A percentile compares a stretch with the other conserved stretches of the same genome.
Evolutionary conservation across 192 early-diverging fungal species (phyloP).

Genomic region (Entomortierella parvispora): DNA sequence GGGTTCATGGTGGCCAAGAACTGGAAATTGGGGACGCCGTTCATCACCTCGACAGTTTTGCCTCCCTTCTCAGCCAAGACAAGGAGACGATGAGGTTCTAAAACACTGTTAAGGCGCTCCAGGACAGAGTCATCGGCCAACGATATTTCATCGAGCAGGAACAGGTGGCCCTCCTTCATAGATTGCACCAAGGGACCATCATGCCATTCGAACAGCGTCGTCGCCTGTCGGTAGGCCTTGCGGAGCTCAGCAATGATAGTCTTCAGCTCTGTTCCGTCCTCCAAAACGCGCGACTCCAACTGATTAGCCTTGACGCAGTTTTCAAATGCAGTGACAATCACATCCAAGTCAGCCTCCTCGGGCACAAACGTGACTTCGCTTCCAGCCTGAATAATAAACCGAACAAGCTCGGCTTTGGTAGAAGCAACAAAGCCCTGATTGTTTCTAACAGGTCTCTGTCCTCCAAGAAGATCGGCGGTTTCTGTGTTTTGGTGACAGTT

Average conservation of each 20-base stretch:
- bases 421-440: constrained; percentile 63
- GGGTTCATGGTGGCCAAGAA: constrained; percentile 99
- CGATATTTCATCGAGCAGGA: constrained; percentile 98
- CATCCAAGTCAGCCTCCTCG: constrained; percentile 41
- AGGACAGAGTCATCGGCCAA: constrained; percentile 98
- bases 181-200: constrained; percentile 95
- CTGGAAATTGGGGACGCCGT: constrained; percentile 76
- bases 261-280: constrained; percentile 38
- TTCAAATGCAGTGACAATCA: constrained; percentile 44
- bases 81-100: constrained; percentile 87
- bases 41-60: constrained; percentile 75
- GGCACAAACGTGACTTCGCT: constrained; percentile 23
- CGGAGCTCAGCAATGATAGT: constrained; percentile 26
- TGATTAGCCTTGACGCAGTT: constrained; percentile 28
- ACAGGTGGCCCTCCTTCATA: constrained; percentile 86
- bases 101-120: constrained; percentile 93
- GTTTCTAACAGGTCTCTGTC: constrained; percentile 91
- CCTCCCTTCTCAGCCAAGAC: constrained; percentile 93
- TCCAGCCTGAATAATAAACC: constrained; percentile 22
- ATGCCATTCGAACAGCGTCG: constrained; percentile 93
- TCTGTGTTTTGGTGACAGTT: constrained; percentile 98
- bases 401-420: constrained; percentile 56
- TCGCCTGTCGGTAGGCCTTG: constrained; percentile 51
- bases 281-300: constrained; percentile 16
- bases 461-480: constrained; percentile 92